phyloP scores from a whole-genome alignment of 768 basidiomycete genomes.

The Roridomyces roridus region DNA sequence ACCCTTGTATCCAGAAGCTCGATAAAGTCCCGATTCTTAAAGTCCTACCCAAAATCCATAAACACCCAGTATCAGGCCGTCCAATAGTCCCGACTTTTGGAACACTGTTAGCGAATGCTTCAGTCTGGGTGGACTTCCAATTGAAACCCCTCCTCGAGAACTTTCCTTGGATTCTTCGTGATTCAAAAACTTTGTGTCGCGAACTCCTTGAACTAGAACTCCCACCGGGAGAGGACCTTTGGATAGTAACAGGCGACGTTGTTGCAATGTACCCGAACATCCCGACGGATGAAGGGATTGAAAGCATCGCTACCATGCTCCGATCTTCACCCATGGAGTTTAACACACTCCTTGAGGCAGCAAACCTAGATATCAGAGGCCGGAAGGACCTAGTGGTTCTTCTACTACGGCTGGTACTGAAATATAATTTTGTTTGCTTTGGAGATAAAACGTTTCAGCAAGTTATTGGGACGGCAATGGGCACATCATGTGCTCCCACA shows the following conservation, averaged over 20 bases:
- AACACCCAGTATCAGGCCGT: not conserved
- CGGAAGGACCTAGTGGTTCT: constrained; percentile 17
- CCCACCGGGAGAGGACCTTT: constrained; percentile 4
- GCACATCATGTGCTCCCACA: constrained; percentile 16
- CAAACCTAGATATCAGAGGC: constrained; percentile 2
- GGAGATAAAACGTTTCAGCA: constrained; percentile 11
- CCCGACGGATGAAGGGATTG: constrained; percentile 8
- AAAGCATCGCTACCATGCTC: constrained; percentile 3
- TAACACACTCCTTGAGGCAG: not conserved
- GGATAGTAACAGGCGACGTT: constrained; percentile 8
- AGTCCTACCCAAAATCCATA: constrained; percentile 11
- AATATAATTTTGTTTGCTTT: constrained; percentile 22
- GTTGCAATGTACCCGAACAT: constrained; percentile 17
- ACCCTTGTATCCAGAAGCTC: not conserved
- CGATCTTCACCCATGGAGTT: constrained; percentile 12
- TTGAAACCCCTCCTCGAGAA: constrained; percentile 1
- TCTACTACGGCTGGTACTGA: constrained; percentile 17
- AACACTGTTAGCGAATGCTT: constrained; percentile 9
- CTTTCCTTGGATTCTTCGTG: constrained; percentile 6
- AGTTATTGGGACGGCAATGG: constrained; percentile 24
- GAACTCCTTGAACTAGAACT: constrained; percentile 3
- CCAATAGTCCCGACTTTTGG: constrained; percentile 5
- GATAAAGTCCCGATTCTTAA: constrained; percentile 7
- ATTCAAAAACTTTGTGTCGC: constrained; percentile 4
- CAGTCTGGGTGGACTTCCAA: constrained; percentile 10